phyloP scores from a whole-genome alignment of 228 moss, liverwort and hornwort genomes.

The Sphagnum magellanicum region DNA sequence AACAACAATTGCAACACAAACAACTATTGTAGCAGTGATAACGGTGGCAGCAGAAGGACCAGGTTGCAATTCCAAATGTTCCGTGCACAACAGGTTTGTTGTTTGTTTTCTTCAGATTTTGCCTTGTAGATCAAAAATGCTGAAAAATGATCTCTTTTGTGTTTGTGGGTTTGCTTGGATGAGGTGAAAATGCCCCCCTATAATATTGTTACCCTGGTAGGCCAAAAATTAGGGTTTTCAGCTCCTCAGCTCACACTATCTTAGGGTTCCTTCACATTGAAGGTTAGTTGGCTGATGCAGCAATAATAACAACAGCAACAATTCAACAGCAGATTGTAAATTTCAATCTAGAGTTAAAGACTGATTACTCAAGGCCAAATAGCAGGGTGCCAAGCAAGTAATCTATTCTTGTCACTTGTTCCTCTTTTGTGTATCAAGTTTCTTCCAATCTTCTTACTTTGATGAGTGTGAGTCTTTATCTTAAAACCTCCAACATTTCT shows the following conservation, averaged over 20 bases:
- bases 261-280: too few relatives aligned
- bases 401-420: neutral
- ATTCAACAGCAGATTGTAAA: constrained; percentile 51
- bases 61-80: constrained; percentile 64
- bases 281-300: too few relatives aligned
- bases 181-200: neutral
- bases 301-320: constrained; percentile 21
- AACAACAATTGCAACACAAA: constrained; percentile 34
- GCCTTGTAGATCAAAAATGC: too few relatives aligned
- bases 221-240: too few relatives aligned
- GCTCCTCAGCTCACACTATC: too few relatives aligned
- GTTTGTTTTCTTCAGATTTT: too few relatives aligned
- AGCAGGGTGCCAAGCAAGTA: constrained; percentile 60
- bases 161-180: neutral
- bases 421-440: too few relatives aligned
- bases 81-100: constrained; percentile 57
- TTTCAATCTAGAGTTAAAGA: constrained; percentile 49
- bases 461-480: too few relatives aligned
- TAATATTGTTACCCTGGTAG: constrained; percentile 14
- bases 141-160: too few relatives aligned
- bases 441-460: too few relatives aligned
- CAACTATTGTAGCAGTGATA: constrained; percentile 50
- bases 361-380: constrained; percentile 64
- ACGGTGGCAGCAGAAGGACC: constrained; percentile 56
- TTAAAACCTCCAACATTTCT: too few relatives aligned